Evolutionary conservation across 2,329 filamentous ascomycete genomes (phyloP).

Genomic region (Trichoderma sp.): DNA sequence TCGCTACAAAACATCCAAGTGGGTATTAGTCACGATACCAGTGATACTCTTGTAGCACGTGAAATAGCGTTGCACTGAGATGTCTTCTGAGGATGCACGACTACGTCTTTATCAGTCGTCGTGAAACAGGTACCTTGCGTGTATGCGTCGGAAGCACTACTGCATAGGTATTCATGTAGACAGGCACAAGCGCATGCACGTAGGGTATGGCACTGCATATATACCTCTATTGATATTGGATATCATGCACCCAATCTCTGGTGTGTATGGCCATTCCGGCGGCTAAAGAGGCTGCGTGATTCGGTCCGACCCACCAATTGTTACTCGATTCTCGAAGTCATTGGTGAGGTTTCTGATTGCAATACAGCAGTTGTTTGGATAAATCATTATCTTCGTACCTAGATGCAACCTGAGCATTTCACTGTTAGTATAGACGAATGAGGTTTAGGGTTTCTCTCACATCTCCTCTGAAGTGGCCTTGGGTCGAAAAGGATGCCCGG

Average conservation of each 20-base stretch:
- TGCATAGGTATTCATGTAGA: neutral
- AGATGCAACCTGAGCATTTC: neutral
- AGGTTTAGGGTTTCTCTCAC: neutral
- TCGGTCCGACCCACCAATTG: neutral
- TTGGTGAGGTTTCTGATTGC: neutral
- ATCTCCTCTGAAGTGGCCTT: neutral
- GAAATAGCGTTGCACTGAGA: neutral
- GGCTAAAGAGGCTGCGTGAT: slow-evolving; percentile 3
- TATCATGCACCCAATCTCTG: neutral
- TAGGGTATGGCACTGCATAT: neutral
- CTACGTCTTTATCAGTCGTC: neutral
- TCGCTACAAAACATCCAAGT: neutral
- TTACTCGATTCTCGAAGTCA: neutral
- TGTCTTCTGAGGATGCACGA: neutral
- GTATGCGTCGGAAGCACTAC: neutral
- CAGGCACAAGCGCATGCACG: neutral
- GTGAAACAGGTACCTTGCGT: neutral
- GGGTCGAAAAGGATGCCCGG: neutral
- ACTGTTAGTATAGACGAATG: neutral
- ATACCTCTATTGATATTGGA: neutral
- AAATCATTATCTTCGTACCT: neutral
- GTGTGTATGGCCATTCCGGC: neutral
- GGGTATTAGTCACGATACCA: neutral
- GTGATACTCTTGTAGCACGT: neutral
- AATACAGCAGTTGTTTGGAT: neutral